Evolutionary conservation across 306 rosid species (phyloP), one percentile per base, ranked within the genome.

Genomic region (Cicer arietinum): DNA sequence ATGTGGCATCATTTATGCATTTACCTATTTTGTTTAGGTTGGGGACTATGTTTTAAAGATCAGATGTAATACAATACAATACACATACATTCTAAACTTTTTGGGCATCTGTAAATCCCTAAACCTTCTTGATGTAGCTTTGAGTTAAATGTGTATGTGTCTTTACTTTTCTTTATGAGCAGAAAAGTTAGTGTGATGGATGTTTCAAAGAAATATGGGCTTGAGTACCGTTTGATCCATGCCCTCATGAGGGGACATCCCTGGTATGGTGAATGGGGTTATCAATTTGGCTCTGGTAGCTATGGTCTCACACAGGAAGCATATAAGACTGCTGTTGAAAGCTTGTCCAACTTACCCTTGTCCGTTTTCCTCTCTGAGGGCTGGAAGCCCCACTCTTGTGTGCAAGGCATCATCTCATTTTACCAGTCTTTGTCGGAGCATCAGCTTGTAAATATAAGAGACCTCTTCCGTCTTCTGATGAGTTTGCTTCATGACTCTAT

Each of bases 241-340:
- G 91, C 96, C 51, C 84, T 94, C 25, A 77, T 79, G 48, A 86
- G 85, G 81, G 93, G 96, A 11, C 86, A 84, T 80, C 89, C 97
- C 1, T 94, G 99, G 99, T 92, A 94, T 72, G 97, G 99, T 69
- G 84, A 86, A 60, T 94, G 99, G 99, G 99, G 97, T 40, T 93
- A 88, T 73, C 87, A 85, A 78, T 94, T 94, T 78, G 97, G 96
- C 76, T 86, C 91, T 42, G 97, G 97, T 81, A 94, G 97, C 89
- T 94, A 87, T 82, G 90, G 92, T 67, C 89, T 94, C 78, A 87
- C 94, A 14, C 79, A 73, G 13, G 87, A 88, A 82, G 84, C 88
- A 46, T 91, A 94, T 64, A 78, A 82, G 58, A 67, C 73, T 60
- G 91, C 92, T 20, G 89, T 91, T 73, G 90, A 88, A 78, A 87